Evolutionary conservation across 768 basidiomycete species (phyloP).

Genomic region (Trametes cingulata): DNA sequence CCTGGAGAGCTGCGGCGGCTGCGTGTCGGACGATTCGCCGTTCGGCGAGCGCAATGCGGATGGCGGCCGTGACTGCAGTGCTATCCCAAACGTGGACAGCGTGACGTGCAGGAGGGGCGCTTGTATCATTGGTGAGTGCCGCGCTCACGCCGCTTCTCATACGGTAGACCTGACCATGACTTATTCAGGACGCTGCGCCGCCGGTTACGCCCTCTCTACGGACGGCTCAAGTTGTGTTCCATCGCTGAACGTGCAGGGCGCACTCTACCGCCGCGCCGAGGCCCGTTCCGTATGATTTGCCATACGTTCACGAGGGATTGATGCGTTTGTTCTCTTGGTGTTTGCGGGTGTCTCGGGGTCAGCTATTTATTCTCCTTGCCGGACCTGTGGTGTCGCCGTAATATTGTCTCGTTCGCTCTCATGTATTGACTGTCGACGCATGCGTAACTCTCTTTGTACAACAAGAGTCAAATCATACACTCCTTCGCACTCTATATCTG

Average conservation of each 20-base stretch:
- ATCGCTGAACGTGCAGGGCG: constrained; percentile 5
- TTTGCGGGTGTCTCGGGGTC: too few relatives aligned
- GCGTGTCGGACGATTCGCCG: constrained; percentile 23
- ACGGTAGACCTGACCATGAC: not conserved
- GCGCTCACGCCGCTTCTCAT: too few relatives aligned
- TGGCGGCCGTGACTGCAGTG: constrained; percentile 46
- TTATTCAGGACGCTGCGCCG: constrained; percentile 1
- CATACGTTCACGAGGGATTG: too few relatives aligned
- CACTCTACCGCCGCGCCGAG: not conserved
- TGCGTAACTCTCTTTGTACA: too few relatives aligned
- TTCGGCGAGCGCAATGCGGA: constrained; percentile 25
- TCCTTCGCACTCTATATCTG: too few relatives aligned
- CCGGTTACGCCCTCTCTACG: constrained; percentile 6
- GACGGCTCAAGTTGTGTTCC: constrained; percentile 4
- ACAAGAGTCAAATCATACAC: too few relatives aligned
- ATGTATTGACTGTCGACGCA: too few relatives aligned
- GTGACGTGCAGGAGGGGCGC: constrained; percentile 38
- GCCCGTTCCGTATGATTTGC: too few relatives aligned
- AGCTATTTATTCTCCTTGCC: too few relatives aligned
- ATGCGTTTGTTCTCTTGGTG: too few relatives aligned
- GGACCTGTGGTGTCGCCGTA: too few relatives aligned
- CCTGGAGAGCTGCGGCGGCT: constrained; percentile 30
- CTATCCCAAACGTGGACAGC: constrained; percentile 42
- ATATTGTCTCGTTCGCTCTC: too few relatives aligned
- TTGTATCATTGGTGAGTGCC: constrained; percentile 42